Percentiles rank a stretch among this genome's conserved stretches.
Conservation (phyloP, 768 basidiomycete species). For the Tulasnella sp. region DNA sequence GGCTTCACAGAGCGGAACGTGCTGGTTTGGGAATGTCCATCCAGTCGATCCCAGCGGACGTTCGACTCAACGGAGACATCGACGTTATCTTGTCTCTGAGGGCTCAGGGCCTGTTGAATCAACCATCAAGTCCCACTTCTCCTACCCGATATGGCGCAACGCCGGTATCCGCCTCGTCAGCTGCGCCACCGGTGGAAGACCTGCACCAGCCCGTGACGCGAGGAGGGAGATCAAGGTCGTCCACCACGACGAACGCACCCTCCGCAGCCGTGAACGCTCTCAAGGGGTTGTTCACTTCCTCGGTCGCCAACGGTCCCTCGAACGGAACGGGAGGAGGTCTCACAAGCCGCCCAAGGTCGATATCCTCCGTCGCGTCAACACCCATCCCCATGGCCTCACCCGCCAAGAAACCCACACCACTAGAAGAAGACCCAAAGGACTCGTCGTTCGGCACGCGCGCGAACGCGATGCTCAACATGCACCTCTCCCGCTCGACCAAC, state of each 20-base stretch:
- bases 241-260: not conserved
- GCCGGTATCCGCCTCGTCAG: not conserved
- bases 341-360: conserved; percentile 5
- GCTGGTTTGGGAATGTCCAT: conserved; percentile 23
- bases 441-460: conserved; percentile 20
- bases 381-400: conserved; percentile 2
- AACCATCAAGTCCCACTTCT: not conserved
- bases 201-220: not conserved
- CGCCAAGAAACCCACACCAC: not conserved
- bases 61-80: conserved; percentile 15
- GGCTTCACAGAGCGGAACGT: conserved; percentile 19
- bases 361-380: conserved; percentile 6
- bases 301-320: not conserved
- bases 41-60: not conserved
- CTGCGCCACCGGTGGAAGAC: not conserved
- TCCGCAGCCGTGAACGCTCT: conserved; percentile 13
- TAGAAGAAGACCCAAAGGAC: conserved; percentile 11
- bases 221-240: not conserved
- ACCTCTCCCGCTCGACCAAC: not conserved
- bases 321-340: not conserved
- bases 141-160: not conserved
- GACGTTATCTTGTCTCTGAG: conserved; percentile 24
- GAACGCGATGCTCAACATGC: conserved; percentile 19
- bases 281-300: conserved; percentile 22
- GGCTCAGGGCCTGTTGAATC: conserved; percentile 9